These are phyloP conservation scores for Pseudonitzschia multiseries DNA, from an alignment of 108 stramenopile genomes.

Conservation along the genomic window DNA sequence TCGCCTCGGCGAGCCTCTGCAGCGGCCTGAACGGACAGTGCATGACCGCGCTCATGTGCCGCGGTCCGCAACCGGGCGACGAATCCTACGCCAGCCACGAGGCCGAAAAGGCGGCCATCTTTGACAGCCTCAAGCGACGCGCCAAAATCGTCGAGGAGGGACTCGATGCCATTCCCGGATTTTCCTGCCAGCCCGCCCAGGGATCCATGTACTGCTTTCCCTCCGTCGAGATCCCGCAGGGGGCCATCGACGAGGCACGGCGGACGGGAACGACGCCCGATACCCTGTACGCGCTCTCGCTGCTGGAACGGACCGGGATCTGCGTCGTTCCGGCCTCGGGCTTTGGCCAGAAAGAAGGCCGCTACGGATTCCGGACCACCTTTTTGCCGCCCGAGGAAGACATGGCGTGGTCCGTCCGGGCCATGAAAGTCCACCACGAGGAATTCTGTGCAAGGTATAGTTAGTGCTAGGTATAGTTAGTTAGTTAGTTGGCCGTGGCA, in stretches of 20 bases:
- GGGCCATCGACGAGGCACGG: slow-evolving; percentile 73
- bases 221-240: slow-evolving; percentile 71
- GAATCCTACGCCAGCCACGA: slow-evolving; percentile 73
- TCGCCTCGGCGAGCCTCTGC: slow-evolving; percentile 88
- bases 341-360: slow-evolving; percentile 90
- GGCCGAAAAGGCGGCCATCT: slow-evolving; percentile 65
- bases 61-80: slow-evolving; percentile 77
- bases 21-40: slow-evolving; percentile 90
- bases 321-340: slow-evolving; percentile 96
- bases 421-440: slow-evolving; percentile 80
- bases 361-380: slow-evolving; percentile 95
- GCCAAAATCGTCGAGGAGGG: slow-evolving; percentile 76
- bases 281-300: slow-evolving; percentile 88
- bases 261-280: slow-evolving; percentile 76
- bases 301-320: slow-evolving; percentile 90
- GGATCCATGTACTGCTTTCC: slow-evolving; percentile 99
- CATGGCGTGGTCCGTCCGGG: slow-evolving; percentile 55
- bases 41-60: slow-evolving; percentile 92
- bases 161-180: slow-evolving; percentile 87
- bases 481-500: no score
- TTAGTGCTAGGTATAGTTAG: background rate
- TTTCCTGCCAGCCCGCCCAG: slow-evolving; percentile 91
- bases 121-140: slow-evolving; percentile 63
- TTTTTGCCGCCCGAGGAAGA: slow-evolving; percentile 91
- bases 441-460: slow-evolving; percentile 77